Conservation (phyloP, 768 basidiomycete genomes). For the Tricholoma flavovirens region DNA sequence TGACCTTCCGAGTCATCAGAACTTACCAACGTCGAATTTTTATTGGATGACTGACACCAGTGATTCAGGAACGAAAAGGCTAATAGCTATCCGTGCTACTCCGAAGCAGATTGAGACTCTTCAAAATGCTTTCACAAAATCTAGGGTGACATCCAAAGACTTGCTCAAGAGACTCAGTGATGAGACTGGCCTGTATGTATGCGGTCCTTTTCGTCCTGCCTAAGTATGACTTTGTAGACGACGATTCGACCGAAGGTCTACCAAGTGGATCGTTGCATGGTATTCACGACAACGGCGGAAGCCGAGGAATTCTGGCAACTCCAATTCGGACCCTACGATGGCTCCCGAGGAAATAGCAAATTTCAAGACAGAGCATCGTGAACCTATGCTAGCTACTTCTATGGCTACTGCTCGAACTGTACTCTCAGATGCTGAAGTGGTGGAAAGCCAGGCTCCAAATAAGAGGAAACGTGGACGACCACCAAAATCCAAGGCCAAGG, state of each 20-base stretch:
- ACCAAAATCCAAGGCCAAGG: not conserved
- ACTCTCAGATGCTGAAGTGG: conserved; percentile 1
- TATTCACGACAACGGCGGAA: conserved; percentile 7
- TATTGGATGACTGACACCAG: not conserved
- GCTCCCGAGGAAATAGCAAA: not conserved
- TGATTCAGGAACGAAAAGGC: not conserved
- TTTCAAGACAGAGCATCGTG: conserved; percentile 15
- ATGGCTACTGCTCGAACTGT: not conserved
- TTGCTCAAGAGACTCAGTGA: conserved; percentile 1
- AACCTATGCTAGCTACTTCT: not conserved
- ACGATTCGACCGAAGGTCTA: not conserved
- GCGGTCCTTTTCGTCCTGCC: not conserved
- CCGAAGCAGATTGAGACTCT: not conserved
- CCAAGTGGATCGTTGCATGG: conserved; percentile 9
- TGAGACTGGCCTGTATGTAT: conserved; percentile 10
- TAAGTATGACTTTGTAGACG: not conserved
- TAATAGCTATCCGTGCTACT: not conserved
- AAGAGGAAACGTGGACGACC: conserved; percentile 10
- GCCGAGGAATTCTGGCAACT: not conserved
- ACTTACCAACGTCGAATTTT: too few relatives aligned
- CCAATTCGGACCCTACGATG: not conserved
- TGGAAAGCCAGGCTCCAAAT: conserved; percentile 7
- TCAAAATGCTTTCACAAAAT: not conserved
- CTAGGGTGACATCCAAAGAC: not conserved
- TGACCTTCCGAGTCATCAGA: too few relatives aligned